Evolutionary conservation across 768 basidiomycete genomes (phyloP), one percentile per base, ranked within the genome.

Genomic region (Agaricus blazei): DNA sequence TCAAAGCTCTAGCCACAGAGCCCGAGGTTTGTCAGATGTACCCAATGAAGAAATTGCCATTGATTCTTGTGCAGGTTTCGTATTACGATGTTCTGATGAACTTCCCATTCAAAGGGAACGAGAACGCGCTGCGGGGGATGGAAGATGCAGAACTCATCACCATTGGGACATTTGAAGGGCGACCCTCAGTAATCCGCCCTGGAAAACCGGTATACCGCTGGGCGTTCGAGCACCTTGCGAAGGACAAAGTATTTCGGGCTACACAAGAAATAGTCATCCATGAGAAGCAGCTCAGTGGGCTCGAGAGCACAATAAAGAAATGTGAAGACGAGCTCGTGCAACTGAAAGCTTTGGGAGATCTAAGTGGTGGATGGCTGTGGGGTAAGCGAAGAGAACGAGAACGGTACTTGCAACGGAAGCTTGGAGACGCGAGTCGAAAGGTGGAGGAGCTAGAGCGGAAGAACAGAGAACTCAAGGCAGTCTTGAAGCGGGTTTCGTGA

Each of bases 101-200:
- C 49, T 87, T 87, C 65, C 92, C 90, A 0, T 97, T 95, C 82
- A 94, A 93, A 65, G 91, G 88, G n/a, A 86, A 94, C 60, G 94
- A 96, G 64, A 72, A 75, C 15, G 76, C 90, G 1, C 65, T 98
- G 52, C 79, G 91, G 58, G 82, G 78, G 28, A 86, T 98, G 83
- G 96, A 98, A 65, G 87, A 91, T 58, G 85, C 87, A 4, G 95
- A 92, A 71, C 68, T 98, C 49, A 91, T 99, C 58, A 75, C 85
- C 0, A 87, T 99, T 45, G 79, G 78, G 6, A 91, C 88, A 5
- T 68, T 77, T 19, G 84, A 96, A 89, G 93, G 93, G 29, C 85
- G 92, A 14, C 90, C 95, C 1, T 85, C 91, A 1, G 79, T 76
- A 2, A 89, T 98, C 61, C 79, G 82, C 44, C 92, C 97, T 1